A percentile compares a stretch with the other conserved stretches of the same genome.
phyloP scores from a whole-genome alignment of 768 basidiomycete genomes.

The Kwoniella bestiolae region DNA sequence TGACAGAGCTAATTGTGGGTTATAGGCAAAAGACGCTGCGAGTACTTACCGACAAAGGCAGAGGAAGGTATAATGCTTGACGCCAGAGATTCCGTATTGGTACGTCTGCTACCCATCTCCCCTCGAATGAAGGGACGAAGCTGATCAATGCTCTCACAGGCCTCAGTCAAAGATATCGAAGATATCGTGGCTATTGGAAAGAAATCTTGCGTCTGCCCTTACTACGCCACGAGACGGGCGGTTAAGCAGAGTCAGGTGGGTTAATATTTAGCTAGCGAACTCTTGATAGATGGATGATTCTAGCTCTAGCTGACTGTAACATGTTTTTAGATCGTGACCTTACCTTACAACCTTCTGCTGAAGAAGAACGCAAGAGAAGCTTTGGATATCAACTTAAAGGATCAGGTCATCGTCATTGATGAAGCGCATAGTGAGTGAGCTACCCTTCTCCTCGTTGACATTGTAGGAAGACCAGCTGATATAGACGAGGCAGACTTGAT shows the following conservation, averaged over 20 bases:
- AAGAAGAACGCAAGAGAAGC: conserved; percentile 82
- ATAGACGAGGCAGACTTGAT: conserved; percentile 70
- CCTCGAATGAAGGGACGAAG: background rate
- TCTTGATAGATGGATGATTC: conserved; percentile 2
- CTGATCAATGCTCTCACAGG: conserved; percentile 60
- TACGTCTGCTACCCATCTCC: conserved; percentile 53
- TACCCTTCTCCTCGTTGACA: background rate
- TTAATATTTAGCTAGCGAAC: background rate
- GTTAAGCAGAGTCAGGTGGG: conserved; percentile 87
- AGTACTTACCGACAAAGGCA: conserved; percentile 70
- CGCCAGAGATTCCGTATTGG: conserved; percentile 84
- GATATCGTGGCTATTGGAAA: conserved; percentile 79
- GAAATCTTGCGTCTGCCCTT: conserved; percentile 76
- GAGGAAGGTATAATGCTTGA: conserved; percentile 76
- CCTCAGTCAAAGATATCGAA: conserved; percentile 89
- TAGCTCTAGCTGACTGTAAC: background rate
- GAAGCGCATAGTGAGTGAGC: conserved; percentile 88
- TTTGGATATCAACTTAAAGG: conserved; percentile 78
- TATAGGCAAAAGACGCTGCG: conserved; percentile 66
- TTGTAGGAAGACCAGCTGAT: conserved; percentile 1
- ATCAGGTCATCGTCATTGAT: conserved; percentile 87
- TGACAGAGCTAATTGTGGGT: background rate
- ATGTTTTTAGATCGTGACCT: conserved; percentile 71
- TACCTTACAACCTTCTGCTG: conserved; percentile 91
- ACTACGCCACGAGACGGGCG: conserved; percentile 86